Conservation (phyloP, 768 basidiomycete species). For the Russula sp. region DNA sequence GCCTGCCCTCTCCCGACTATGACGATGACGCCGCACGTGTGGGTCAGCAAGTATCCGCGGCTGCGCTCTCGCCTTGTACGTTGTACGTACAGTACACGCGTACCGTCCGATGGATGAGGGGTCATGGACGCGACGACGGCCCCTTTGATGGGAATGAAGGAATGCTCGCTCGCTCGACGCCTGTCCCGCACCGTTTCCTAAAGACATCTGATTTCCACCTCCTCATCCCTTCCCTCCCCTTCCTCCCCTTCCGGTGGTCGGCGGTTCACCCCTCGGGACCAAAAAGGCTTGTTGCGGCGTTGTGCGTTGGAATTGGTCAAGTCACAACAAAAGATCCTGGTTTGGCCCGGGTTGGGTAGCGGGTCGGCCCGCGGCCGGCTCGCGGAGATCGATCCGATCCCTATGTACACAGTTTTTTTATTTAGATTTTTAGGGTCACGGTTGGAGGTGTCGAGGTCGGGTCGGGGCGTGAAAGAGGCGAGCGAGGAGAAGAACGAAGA, state of each 20-base stretch:
- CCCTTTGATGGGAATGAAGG: neutral
- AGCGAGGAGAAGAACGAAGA: neutral
- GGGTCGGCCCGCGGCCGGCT: constrained; percentile 13
- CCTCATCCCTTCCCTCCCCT: neutral
- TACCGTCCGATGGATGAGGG: neutral
- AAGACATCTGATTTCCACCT: neutral
- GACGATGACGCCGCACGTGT: neutral
- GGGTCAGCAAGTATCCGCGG: neutral
- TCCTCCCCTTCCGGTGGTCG: neutral
- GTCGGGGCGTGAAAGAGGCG: too few species aligned
- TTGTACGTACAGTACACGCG: neutral
- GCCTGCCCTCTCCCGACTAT: neutral
- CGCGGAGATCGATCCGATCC: constrained; percentile 21
- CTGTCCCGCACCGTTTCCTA: neutral
- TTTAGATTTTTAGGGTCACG: constrained; percentile 7
- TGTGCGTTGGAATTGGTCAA: neutral
- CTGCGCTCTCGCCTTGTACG: neutral
- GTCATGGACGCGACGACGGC: neutral
- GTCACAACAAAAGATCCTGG: constrained; percentile 1
- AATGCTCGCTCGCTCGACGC: neutral
- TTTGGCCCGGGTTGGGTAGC: too few species aligned
- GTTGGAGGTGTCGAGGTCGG: neutral
- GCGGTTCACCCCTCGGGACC: neutral
- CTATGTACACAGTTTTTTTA: neutral
- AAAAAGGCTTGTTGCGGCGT: neutral